Percentiles rank a stretch among this genome's conserved stretches.
Evolutionary conservation across 768 basidiomycete genomes (phyloP).

Genomic region (Trichaptum fuscoviolaceum): DNA sequence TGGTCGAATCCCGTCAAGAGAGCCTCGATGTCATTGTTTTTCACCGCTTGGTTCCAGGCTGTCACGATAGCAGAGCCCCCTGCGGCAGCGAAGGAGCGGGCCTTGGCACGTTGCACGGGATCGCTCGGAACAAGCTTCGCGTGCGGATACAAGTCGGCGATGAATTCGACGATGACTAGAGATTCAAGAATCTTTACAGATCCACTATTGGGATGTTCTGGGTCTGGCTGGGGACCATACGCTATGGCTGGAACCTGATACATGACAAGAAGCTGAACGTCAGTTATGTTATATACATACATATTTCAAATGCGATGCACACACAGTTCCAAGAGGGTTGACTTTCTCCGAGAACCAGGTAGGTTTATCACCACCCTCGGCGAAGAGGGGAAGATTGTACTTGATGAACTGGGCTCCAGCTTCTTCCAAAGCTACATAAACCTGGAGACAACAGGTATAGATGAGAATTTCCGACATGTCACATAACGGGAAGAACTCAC

Average conservation of each 20-base stretch:
- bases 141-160: constrained; percentile 21
- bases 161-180: constrained; percentile 58
- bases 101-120: constrained; percentile 51
- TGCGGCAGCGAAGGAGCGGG: constrained; percentile 58
- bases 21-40: constrained; percentile 31
- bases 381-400: constrained; percentile 49
- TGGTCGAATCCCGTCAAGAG: constrained; percentile 39
- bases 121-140: constrained; percentile 39
- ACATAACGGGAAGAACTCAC: constrained; percentile 24
- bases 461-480: not conserved
- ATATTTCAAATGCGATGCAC: constrained; percentile 9
- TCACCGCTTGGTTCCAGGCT: constrained; percentile 30
- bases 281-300: not conserved
- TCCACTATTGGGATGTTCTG: constrained; percentile 52
- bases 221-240: constrained; percentile 54
- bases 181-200: constrained; percentile 62
- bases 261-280: not conserved
- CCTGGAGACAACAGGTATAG: constrained; percentile 25
- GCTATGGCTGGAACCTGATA: constrained; percentile 53
- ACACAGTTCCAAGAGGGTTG: constrained; percentile 62
- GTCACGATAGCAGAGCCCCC: constrained; percentile 38
- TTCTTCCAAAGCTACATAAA: constrained; percentile 56
- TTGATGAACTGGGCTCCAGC: constrained; percentile 41
- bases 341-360: constrained; percentile 63
- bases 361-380: constrained; percentile 44